Base-by-base conservation (phyloP, 228 moss, liverwort and hornwort genomes). In the Sphagnum fallax region DNA sequence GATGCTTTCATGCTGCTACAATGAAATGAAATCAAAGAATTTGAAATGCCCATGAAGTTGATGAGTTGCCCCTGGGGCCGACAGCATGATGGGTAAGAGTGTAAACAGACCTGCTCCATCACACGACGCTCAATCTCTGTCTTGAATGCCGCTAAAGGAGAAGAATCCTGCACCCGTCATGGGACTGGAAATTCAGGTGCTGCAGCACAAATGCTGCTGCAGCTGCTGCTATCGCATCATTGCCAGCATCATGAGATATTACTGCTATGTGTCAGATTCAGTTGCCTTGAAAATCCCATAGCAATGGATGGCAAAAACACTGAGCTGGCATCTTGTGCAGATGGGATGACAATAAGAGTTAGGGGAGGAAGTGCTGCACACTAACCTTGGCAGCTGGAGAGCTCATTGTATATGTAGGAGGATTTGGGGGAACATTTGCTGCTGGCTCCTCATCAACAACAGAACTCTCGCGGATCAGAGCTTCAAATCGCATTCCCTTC, bases 81-180 rank as follows among this genome's bases (percentile, higher is more conserved):
- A 32, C 32, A 32, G 32, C 32, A 32, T 32, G 32, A 32, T 32
- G 2, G 32, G 32, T 32, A 32, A 2, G 32, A 32, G 32, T 32
- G 32, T 32, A 32, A 32, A 32, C 57, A 58, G 52, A 96, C 95
- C 92, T 98, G 97, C 72, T 98, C 88, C 74, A 93, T 88, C 50
- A 98, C 97, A 4, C 97, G 91, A 61, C 90, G 88, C 76, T 98
- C 97, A 79, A 98, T 90, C 74, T 98, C 97, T 82, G 81, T 87
- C 55, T 91, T 88, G 75, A 98, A 98, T 16, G 90, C 81, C 50
- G 97, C 87, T 62, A 98, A 79, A 51, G 97, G 93, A 62, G 97
- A 95, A 61, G 95, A 91, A 58, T 78, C 89, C 93, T 97, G 91
- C 72, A 76, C 49, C 57, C 32, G 47, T 16, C 76, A 10, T 65